Evolutionary conservation across 2,329 filamentous ascomycete species (phyloP), one percentile per base, ranked within the genome.

Genomic region (Penicillium sp.): DNA sequence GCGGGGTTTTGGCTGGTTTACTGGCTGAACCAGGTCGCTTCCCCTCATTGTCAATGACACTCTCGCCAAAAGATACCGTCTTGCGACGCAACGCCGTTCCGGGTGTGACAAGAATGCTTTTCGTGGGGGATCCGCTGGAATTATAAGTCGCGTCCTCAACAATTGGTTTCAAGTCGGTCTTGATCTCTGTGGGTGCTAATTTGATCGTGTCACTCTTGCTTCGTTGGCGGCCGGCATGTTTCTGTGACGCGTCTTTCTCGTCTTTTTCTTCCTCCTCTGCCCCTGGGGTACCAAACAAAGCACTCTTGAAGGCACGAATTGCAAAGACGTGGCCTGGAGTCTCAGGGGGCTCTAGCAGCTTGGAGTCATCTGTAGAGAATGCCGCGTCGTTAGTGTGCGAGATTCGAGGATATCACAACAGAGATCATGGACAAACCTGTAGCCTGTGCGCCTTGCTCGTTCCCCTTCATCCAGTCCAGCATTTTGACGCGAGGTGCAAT

Each of bases 321-420:
- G 84, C 84, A 67, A 88, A 88, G 19, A 87, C 78, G 43, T 84
- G 84, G 43, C 84, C 85, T 8, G 85, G 85, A 1, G 85, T 87
- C 60, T 86, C 83, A 46, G 84, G 84, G 7, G 80, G 74, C 39
- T 86, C 83, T 55, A 80, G 65, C 55, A 69, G 80, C 79, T 70
- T 84, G 80, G 75, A 87, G 58, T 68, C 64, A 56, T 70, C 71
- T 74, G 44, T 41, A 51, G 30, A 43, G 23, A 55, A 27, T 18
- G 38, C 16, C 26, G 27, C 7, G n/a, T 45, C 29, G 11, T 45
- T 34, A 43, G 26, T 35, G 14, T 7, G 7, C 44, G 7, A 56
- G 34, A 10, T 38, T 52, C 13, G 19, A 11, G 10, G 16, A 29
- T 23, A 3, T 8, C 13, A 32, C 16, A 4, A 11, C 35, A 32